A percentile compares a stretch with the other conserved stretches of the same genome.
Evolutionary conservation across 352 stramenopile genomes (phyloP).

Genomic region (Globisporangium cystogenes): DNA sequence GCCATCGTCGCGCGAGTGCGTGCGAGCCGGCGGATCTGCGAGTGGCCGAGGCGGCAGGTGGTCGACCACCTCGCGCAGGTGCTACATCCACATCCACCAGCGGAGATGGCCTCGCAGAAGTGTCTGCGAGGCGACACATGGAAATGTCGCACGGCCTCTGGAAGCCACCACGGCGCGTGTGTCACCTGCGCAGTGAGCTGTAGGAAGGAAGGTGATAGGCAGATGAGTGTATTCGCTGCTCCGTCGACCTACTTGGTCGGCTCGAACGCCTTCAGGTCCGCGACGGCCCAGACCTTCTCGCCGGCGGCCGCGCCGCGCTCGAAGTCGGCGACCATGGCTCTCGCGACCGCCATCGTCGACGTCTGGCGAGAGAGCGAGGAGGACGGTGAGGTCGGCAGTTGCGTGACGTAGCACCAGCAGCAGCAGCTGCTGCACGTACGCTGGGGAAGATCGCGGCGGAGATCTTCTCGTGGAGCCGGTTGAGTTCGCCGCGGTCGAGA

Average conservation of each 20-base stretch:
- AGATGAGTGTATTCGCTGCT: too few relatives aligned
- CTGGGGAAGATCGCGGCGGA: conserved; percentile 38
- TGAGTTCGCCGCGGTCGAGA: conserved; percentile 50
- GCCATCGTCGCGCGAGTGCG: neutral
- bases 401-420: neutral
- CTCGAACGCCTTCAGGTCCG: neutral
- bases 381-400: too few relatives aligned
- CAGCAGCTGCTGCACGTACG: conserved; percentile 22
- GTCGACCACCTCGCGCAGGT: too few relatives aligned
- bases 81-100: too few relatives aligned
- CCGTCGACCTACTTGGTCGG: neutral
- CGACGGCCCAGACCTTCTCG: neutral
- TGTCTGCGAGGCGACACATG: neutral
- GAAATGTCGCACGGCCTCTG: neutral
- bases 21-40: neutral
- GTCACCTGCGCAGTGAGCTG: too few relatives aligned
- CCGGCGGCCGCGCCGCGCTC: neutral
- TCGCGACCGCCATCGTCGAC: neutral
- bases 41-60: neutral
- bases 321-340: neutral
- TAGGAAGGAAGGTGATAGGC: too few relatives aligned
- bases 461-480: conserved; percentile 49
- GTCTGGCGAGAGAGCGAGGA: neutral
- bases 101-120: neutral
- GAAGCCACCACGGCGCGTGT: neutral